Evolutionary conservation across 495 filamentous ascomycete species (phyloP), one percentile per base, ranked within the genome.

Genomic region (Lepraria neglecta): DNA sequence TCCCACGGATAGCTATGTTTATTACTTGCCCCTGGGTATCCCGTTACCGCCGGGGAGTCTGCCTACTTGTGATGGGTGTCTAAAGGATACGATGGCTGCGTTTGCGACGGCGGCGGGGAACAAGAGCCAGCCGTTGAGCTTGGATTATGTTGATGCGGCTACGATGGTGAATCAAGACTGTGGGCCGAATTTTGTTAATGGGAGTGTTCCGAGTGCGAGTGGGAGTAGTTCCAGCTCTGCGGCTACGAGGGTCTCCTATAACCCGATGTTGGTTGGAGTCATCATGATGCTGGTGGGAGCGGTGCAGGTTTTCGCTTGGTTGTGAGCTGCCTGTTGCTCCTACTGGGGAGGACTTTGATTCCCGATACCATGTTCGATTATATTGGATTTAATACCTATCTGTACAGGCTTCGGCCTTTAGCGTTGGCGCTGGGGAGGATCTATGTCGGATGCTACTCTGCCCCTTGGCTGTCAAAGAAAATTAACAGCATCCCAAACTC

Each of bases 1-100:
- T 30, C 76, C 85, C 0, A 79, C 80, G 30, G 85, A 89, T 69
- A 78, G 84, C 42, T 88, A 91, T 62, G 75, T 92, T 19, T 98
- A 97, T 75, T 90, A 85, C 66, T 75, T 97, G 1, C 88, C 94
- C 6, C 77, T 95, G 44, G 92, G 92, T 31, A 81, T 79, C n/a
- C 62, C 73, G 4, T 73, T 97, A 3, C 84, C 87, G 0, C 77
- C 77, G 4, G 80, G 78, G 4, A 78, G 82, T 21, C 73, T 77
- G 19, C 88, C 90, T 1, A 84, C 82, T 4, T 95, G 90, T 70
- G 80, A 78, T 60, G 63, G 73, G n/a, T 95, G 90, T 67, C 71
- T 89, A 30, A 75, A 83, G 65, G 72, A 84, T 43, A 88, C 86
- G 0, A 90, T 95, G 86, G 75, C 74, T 19, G 70, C 89, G 44